These are phyloP conservation scores for Ilex aquifolium DNA, from an alignment of 257 asterid species.

Conservation along the genomic window DNA sequence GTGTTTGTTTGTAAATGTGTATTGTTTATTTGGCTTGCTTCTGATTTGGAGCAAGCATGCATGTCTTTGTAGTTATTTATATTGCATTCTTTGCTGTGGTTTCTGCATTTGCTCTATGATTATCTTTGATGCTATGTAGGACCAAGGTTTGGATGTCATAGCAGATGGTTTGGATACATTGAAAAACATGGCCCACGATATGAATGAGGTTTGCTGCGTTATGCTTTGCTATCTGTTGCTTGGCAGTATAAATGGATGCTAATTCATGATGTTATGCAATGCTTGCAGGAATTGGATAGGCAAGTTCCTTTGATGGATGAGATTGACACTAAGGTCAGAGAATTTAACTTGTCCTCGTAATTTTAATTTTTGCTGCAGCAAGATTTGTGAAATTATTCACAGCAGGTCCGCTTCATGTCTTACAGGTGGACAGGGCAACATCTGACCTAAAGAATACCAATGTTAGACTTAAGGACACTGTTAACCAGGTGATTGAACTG, in stretches of 20 bases:
- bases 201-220: constrained; percentile 77
- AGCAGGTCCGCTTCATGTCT: constrained; percentile 5
- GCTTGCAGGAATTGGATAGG: constrained; percentile 84
- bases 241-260: background rate
- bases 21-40: constrained; percentile 4
- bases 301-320: constrained; percentile 99
- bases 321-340: constrained; percentile 86
- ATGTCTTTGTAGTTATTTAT: background rate
- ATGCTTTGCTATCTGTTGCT: background rate
- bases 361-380: background rate
- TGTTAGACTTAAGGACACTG: constrained; percentile 93
- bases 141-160: constrained; percentile 90
- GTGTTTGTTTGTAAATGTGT: constrained; percentile 23
- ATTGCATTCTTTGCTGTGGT: background rate
- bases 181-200: constrained; percentile 90
- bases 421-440: constrained; percentile 94
- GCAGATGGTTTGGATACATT: constrained; percentile 91
- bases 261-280: background rate
- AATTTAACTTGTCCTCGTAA: constrained; percentile 1
- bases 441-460: constrained; percentile 92
- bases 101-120: too few relatives aligned
- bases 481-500: constrained; percentile 67
- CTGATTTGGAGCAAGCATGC: background rate
- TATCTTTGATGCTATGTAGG: constrained; percentile 30
- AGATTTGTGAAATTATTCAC: background rate